Base-by-base conservation (phyloP, 495 filamentous ascomycete genomes). In the Penicillium turbatum region DNA sequence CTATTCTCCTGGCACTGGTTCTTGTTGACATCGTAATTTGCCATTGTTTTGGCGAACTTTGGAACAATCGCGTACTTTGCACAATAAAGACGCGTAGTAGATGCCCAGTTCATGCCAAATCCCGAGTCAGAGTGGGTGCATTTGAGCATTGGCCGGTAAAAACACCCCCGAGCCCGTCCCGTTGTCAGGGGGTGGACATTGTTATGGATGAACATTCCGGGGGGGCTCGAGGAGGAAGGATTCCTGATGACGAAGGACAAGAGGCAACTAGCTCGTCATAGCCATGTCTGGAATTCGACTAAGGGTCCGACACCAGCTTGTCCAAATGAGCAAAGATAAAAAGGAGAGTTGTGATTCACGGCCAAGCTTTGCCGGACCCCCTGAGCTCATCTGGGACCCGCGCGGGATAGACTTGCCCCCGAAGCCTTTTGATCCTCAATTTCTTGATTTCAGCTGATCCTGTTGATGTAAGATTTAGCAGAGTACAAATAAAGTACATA, bases 161-260 rank as follows among this genome's bases (percentile, higher is more conserved):
- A 24, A 2, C 21, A 24, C 30, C 8, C 35, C 35, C 4, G 10
- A 2, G 35, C 29, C 10, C 26, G 21, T 24, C n/a, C 3, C 12
- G 35, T 59, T 59, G 62, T 57, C 54, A 60, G 56, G 59, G 51
- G 37, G 15, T 32, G 21, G 17, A 11, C 15, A 19, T 36, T 55
- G 62, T 54, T 52, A 60, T 57, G 62, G 53, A 57, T 54, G 40
- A 24, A 55, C 62, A 65, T 65, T 65, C 62, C 60, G 7, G 15
- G 3, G 40, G 27, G 47, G 27, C 26, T 36, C 17, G 51, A 5
- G 31, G 34, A 15, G 16, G 51, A 45, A 9, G 47, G 42, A 62
- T 62, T 62, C 60, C 32, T 56, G 15, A 61, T 64, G 61, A 64
- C 56, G 56, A 43, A 30, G 32, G 6, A 12, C 21, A 17, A 40